Base-by-base conservation (phyloP, 2,329 filamentous ascomycete species). In the Hypoxylon sp. region DNA sequence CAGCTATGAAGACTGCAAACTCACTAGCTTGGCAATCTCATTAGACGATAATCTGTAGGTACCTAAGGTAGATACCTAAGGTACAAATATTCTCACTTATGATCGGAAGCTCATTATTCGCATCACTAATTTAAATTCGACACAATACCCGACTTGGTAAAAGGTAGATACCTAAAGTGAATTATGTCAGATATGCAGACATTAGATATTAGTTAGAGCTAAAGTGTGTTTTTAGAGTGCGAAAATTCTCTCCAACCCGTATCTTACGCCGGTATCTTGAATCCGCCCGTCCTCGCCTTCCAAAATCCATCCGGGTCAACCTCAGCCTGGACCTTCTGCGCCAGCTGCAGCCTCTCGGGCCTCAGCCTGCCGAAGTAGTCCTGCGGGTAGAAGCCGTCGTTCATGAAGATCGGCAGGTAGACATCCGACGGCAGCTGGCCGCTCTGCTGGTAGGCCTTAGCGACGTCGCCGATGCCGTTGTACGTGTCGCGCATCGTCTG, bases 341-440 rank as follows among this genome's bases (percentile, higher is more conserved):
- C 80, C 22, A 81, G 68, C 50, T 72, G 68, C 56, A 73, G 53
- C 60, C 68, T 77, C 68, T 74, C 75, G 0, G 76, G 72, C 64
- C 71, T 74, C 67, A 82, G 56, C 41, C 80, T 69, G 1, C 75
- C 78, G 47, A 76, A 81, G 68, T 80, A 81, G 55, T 82, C 79
- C 69, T 82, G 76, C 19, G 74, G 63, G 55, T 75, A 78, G 66
- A 77, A 80, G 8, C 73, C 76, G 52, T 82, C 79, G 66, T 82
- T 82, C 75, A 78, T 77, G 68, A 81, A 81, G 8, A 82, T 65
- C 11, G 80, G 80, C 52, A 79, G 70, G 59, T 78, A 80, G 1
- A 70, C 76, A 24, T 76, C 71, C 4, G 66, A 60, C 15, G 75
- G 71, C 46, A 81, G 61, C 26, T 71, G 64, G 28, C 76, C 77